Base-by-base conservation (phyloP, 208 protist species). In the Angomonas desouzai region DNA sequence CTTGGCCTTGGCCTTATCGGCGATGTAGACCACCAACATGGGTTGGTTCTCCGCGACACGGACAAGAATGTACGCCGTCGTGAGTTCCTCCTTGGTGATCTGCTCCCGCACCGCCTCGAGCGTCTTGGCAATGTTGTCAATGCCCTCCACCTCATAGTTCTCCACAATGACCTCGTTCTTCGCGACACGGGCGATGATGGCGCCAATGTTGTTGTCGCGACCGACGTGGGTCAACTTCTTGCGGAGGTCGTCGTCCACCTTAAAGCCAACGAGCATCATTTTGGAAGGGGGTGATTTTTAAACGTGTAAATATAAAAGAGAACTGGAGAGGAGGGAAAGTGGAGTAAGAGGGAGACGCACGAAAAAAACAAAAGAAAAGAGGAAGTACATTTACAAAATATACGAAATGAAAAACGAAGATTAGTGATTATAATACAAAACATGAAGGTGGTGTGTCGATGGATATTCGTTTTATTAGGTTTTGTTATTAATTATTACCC, bases 11-110 rank as follows among this genome's bases (percentile, higher is more conserved):
- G 77, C 61, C 53, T 34, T 36, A 10, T 89, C 77, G 28, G 49
- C 61, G 38, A 85, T 77, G 60, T 84, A 91, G n/a, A 79, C 57
- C 13, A 93, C 64, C 22, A 86, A 51, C n/a, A 62, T 51, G 3
- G 49, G 58, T 6, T 70, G 48, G 34, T 62, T 70, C 10, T 71
- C 59, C 23, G 65, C 53, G 27, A 73, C 62, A 63, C 72, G 74
- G 22, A 89, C 60, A 13, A 89, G 55, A 28, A 83, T 60, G 56
- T 79, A 89, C 1, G 79, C 83, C 1, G 66, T 69, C 6, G 67
- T 56, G 3, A 74, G 36, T 1, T 73, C 20, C 25, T 76, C 70
- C 6, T 60, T 40, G 10, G 56, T 63, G 28, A 57, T 11, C 2
- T 20, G 28, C 25, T 29, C 51, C 3, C 51, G 51, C 28, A 57